phyloP scores from a whole-genome alignment of 805 yeast species.

The Hanseniaspora jakobsenii region DNA sequence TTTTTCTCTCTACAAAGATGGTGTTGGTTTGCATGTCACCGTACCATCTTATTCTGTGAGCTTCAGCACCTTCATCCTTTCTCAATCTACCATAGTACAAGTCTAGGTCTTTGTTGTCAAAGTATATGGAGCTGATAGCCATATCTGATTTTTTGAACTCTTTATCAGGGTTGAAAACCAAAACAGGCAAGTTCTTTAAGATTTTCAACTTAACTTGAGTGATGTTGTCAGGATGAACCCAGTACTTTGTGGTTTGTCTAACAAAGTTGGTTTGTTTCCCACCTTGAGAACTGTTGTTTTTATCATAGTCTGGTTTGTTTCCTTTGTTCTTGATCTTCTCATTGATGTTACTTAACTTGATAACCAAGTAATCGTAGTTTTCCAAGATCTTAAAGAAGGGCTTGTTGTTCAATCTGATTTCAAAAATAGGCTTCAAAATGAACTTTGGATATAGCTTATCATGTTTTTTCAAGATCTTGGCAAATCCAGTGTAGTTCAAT shows the following conservation, averaged over 20 bases:
- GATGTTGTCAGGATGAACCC: constrained; percentile 98
- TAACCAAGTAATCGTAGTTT: constrained; percentile 79
- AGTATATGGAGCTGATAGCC: constrained; percentile 94
- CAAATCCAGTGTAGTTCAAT: constrained; percentile 92
- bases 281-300: constrained; percentile 65
- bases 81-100: constrained; percentile 86
- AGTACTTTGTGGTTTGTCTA: constrained; percentile 94
- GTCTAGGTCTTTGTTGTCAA: constrained; percentile 80
- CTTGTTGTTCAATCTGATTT: constrained; percentile 80
- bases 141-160: constrained; percentile 91
- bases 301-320: constrained; percentile 83
- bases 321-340: constrained; percentile 94
- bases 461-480: constrained; percentile 90
- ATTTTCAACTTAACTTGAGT: constrained; percentile 89
- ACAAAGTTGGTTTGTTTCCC: constrained; percentile 96
- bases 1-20: constrained; percentile 90
- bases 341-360: constrained; percentile 75
- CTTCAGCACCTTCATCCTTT: constrained; percentile 98
- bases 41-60: constrained; percentile 95
- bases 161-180: constrained; percentile 89
- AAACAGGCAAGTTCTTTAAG: constrained; percentile 88
- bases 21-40: constrained; percentile 93
- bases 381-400: constrained; percentile 75
- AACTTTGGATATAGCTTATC: constrained; percentile 68
- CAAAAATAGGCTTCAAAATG: constrained; percentile 81